Conservation (phyloP, 352 stramenopile genomes). For the Phytophthora citricola region DNA sequence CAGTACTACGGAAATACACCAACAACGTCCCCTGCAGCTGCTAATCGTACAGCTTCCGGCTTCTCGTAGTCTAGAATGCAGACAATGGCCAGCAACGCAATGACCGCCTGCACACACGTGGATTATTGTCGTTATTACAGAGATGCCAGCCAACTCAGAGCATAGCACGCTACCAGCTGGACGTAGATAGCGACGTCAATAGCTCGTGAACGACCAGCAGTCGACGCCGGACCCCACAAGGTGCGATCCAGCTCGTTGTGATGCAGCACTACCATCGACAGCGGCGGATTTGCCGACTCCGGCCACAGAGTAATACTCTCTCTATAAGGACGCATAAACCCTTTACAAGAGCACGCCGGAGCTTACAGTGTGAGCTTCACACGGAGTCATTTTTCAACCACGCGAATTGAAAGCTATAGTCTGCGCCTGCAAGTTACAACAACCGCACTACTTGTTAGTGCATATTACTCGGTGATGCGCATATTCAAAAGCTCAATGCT, state of each 20-base stretch:
- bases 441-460: not conserved
- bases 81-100: slow-evolving; percentile 35
- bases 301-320: not conserved
- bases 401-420: slow-evolving; percentile 24
- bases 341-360: slow-evolving; percentile 16
- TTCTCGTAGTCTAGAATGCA: slow-evolving; percentile 66
- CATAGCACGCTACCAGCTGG: slow-evolving; percentile 46
- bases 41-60: slow-evolving; percentile 50
- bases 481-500: not conserved
- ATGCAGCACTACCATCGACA: slow-evolving; percentile 68
- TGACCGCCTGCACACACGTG: slow-evolving; percentile 36
- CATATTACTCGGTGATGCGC: no score
- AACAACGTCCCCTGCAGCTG: slow-evolving; percentile 35
- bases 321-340: slow-evolving; percentile 2
- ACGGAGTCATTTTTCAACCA: slow-evolving; percentile 3
- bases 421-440: slow-evolving; percentile 6
- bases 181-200: slow-evolving; percentile 52
- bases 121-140: not conserved
- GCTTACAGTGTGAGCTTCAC: not conserved
- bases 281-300: no score
- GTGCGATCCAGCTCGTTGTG: slow-evolving; percentile 67
- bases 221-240: slow-evolving; percentile 60
- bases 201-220: slow-evolving; percentile 47
- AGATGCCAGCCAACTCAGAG: not conserved
- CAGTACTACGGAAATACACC: slow-evolving; percentile 73